Evolutionary conservation across 768 basidiomycete genomes (phyloP), one percentile per base, ranked within the genome.

Genomic region (Trametes punicea): DNA sequence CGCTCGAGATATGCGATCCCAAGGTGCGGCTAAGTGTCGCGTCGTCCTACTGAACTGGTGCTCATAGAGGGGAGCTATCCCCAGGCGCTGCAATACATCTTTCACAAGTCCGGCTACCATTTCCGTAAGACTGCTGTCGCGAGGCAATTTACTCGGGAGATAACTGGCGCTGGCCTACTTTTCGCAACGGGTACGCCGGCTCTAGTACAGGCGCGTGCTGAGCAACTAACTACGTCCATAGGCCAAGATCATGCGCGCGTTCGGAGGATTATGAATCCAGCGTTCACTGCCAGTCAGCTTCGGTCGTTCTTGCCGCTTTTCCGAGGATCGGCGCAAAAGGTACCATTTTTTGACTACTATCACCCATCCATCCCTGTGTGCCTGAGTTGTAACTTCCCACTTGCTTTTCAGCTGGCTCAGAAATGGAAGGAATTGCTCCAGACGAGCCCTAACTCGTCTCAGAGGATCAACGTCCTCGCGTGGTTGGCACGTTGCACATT

Each of bases 21-120:
- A 62, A 57, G 60, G 45, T 60, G 41, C 6, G 34, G 5, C n/a
- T n/a, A n/a, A n/a, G n/a, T 15, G 15, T 15, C 34, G 31, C 13
- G 40, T 13, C 1, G 26, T 2, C 27, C 18, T 20, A 2, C 8
- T 23, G 11, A 4, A 1, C 6, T 13, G 18, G 9, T 26, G 7
- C 46, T 18, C 21, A 26, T n/a, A 18, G 6, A 20, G 50, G 39
- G 39, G 21, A 38, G 41, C 51, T 41, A 9, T 29, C 6, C 15
- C 26, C 34, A 69, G 59, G 68, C 67, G 0, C 47, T 69, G 10
- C 69, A 70, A 51, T 62, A 67, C 51, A 64, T 68, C 38, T 61
- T 66, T 13, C 64, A 70, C 27, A 64, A 62, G 30, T 64, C 68
- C 0, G 64, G 66, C 31, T 69, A 68, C 38, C 62, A 60, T 42